Conservation (phyloP, 805 yeast genomes). For the Teunomyces tritomae region DNA sequence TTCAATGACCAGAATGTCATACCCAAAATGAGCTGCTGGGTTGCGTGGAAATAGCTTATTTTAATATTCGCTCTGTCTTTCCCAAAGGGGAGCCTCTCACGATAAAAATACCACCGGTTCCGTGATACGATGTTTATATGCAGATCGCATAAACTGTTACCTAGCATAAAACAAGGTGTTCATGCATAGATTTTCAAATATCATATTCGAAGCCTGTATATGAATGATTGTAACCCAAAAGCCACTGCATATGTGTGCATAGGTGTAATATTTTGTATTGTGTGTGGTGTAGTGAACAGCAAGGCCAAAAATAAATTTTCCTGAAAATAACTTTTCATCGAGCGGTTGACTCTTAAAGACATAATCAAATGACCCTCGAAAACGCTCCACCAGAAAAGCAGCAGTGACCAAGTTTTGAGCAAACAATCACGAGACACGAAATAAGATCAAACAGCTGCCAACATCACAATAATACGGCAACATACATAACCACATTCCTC, state of each 20-base stretch:
- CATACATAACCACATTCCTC: background rate
- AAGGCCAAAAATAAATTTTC: background rate
- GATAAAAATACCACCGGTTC: background rate
- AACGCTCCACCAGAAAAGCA: background rate
- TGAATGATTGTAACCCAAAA: background rate
- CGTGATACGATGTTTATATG: background rate
- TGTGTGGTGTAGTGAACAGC: slow-evolving; percentile 1
- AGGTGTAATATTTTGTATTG: background rate
- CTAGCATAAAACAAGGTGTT: background rate
- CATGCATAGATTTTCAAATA: background rate
- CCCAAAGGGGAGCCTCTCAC: background rate
- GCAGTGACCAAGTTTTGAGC: background rate
- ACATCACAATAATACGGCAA: background rate
- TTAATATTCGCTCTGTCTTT: background rate
- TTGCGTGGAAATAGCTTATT: background rate
- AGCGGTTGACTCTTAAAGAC: background rate
- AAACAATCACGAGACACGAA: background rate
- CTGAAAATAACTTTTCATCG: background rate
- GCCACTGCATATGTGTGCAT: background rate
- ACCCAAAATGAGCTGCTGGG: background rate
- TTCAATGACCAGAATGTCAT: background rate
- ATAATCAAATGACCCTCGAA: background rate
- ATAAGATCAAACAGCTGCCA: background rate
- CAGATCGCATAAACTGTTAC: background rate
- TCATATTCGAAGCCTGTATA: background rate